Evolutionary conservation across 495 filamentous ascomycete species (phyloP).

Genomic region (Penicillium psychrofluorescens): DNA sequence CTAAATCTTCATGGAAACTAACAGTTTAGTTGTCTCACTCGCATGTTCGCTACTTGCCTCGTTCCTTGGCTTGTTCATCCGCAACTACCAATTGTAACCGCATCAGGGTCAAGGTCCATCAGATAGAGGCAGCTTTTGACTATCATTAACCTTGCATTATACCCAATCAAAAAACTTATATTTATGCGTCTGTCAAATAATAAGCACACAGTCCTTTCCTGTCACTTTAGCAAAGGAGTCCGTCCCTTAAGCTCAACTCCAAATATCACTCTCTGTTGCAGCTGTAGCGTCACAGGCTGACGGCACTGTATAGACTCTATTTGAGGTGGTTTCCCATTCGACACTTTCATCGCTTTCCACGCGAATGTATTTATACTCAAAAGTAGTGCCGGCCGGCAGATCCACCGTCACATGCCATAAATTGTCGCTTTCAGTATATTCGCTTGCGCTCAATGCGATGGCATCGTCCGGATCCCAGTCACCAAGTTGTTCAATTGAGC

Average conservation of each 20-base stretch:
- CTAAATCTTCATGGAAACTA: neutral
- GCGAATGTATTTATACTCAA: constrained; percentile 66
- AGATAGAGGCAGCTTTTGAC: neutral
- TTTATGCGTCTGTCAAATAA: too few relatives aligned
- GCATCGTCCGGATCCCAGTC: constrained; percentile 46
- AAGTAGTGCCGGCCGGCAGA: constrained; percentile 41
- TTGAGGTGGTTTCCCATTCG: constrained; percentile 59
- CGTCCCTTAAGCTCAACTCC: constrained; percentile 10
- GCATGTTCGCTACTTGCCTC: constrained; percentile 20
- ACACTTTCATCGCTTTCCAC: constrained; percentile 46
- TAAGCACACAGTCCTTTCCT: neutral
- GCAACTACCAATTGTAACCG: constrained; percentile 21
- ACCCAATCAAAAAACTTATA: too few relatives aligned
- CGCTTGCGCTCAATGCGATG: constrained; percentile 41
- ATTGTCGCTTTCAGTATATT: constrained; percentile 48
- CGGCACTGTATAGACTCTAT: constrained; percentile 51
- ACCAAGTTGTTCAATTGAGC: constrained; percentile 48
- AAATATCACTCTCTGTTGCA: constrained; percentile 25
- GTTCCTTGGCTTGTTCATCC: constrained; percentile 19
- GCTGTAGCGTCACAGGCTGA: constrained; percentile 34
- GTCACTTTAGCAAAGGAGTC: neutral
- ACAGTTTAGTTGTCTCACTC: constrained; percentile 22
- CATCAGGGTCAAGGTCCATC: neutral
- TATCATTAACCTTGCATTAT: too few relatives aligned
- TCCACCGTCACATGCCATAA: constrained; percentile 49